Base-by-base conservation (phyloP, 2,329 filamentous ascomycete species). In the Fusarium decemcellulare region DNA sequence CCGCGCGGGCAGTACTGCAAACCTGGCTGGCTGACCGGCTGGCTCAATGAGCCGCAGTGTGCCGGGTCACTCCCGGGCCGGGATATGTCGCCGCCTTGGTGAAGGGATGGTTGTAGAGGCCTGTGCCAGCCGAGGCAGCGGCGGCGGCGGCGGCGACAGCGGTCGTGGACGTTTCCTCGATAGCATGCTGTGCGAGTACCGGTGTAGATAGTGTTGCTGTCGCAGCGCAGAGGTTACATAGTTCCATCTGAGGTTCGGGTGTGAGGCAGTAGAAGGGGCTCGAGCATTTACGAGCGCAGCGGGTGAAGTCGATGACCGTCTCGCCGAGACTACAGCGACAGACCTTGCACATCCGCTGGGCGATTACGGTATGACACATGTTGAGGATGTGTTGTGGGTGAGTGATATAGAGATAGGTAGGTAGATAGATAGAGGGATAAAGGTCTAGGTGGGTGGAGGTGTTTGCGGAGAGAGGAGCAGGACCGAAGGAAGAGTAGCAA, bases 321-420 rank as follows among this genome's bases (percentile, higher is more conserved):
- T 77, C 75, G 54, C 75, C 75, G 39, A 75, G 72, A 51, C 66
- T 65, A 58, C 65, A 59, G 32, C 65, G 69, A 65, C 75, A 77
- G 63, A 67, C 65, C 60, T 71, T 67, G 67, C 75, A 77, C 66
- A 76, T 67, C 60, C 74, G 76, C 67, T 76, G 71, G 32, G 75
- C 75, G 39, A 76, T 68, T 60, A 76, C 68, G 40, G 69, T 75
- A 72, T 76, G 75, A 52, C 75, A 77, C 75, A 76, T 77, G 59
- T 55, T 71, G 71, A 63, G 29, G 50, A 29, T 52, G n/a, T 23
- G 16, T 48, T 32, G 42, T 3, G 23, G 23, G 23, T 23, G 23
- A 23, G 42, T 44, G 60, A 59, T 60, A 48, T 23, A 23, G 23
- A 39, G 30, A 47, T 54, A 53, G 42, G 39, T 50, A 34, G 27